These are phyloP conservation scores for Dictyostelium brefeldianum DNA, from an alignment of 78 protist genomes.

Conservation along the genomic window DNA sequence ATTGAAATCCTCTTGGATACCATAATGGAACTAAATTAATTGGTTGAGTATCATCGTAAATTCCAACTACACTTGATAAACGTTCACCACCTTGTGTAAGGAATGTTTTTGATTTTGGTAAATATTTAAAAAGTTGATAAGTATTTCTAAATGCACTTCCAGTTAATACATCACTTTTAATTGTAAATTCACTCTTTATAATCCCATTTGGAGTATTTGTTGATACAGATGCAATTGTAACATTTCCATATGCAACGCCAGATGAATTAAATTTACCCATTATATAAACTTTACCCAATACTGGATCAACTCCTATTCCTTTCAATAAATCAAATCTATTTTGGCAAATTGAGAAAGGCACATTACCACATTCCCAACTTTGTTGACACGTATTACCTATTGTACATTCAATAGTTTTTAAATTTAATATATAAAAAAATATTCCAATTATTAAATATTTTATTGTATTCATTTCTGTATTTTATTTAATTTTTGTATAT, in stretches of 20 bases:
- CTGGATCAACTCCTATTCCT: slow-evolving; percentile 5
- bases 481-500: background rate
- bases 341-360: background rate
- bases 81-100: slow-evolving; percentile 11
- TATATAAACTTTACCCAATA: background rate
- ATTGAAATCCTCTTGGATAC: slow-evolving; percentile 32
- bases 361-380: slow-evolving; percentile 37
- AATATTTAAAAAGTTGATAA: background rate
- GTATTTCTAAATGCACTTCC: slow-evolving; percentile 19
- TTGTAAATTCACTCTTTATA: background rate
- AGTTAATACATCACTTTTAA: background rate
- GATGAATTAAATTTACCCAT: slow-evolving; percentile 27
- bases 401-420: background rate
- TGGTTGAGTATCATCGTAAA: background rate
- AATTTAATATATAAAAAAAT: background rate
- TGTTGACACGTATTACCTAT: background rate
- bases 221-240: background rate
- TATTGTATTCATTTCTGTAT: background rate
- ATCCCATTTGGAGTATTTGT: background rate
- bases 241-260: background rate
- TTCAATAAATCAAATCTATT: background rate
- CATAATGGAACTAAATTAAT: background rate
- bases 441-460: background rate
- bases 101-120: background rate
- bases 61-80: background rate